Base-by-base conservation (phyloP, 306 rosid species). In the Comarum palustre region DNA sequence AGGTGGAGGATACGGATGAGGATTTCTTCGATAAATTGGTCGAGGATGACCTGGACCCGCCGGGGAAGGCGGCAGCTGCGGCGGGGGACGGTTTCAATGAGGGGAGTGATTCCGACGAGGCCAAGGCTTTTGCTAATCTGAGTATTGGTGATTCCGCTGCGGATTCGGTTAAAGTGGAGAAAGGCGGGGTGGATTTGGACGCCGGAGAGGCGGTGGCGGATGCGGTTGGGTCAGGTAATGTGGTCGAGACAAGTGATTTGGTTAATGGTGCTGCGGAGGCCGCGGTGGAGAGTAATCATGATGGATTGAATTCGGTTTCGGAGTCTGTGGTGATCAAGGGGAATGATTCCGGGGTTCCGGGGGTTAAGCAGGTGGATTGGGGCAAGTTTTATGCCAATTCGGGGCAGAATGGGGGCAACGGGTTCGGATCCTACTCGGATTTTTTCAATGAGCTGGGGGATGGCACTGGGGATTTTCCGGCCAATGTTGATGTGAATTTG, bases 1-100 rank as follows among this genome's bases (percentile, higher is more conserved):
- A 78, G 16, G 66, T 90, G 92, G 95, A 92, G 92, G 98, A 92
- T 90, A 84, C 96, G 36, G 95, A 90, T 55, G 98, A 83, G 79
- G 98, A 90, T 83, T 92, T 92, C 81, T 92, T 92, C 57, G 98
- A 92, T 82, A 92, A 88, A 80, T 80, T 92, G 81, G 95, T 92
- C 19, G 90, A 87, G 78, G 94, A 93, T 73, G 97, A 88, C 51
- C 69, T 75, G 46, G 83, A 32, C 55, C 84, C 88, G 22, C 31
- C 75, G 3, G 17, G 15, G 15, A 13, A 4, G 71, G 51, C 25
- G 4, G 57, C 9, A 4, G 34, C 34, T 32, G 38, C 38, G 38
- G 39, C 7, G 58, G 69, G 77, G 50, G 41, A 79, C 43, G 57
- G 72, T 16, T 76, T 70, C 36, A 62, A 72, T 1, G 83, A 82